Conservation (phyloP, 2,329 filamentous ascomycete species). For the Thielaviopsis punctulata region DNA sequence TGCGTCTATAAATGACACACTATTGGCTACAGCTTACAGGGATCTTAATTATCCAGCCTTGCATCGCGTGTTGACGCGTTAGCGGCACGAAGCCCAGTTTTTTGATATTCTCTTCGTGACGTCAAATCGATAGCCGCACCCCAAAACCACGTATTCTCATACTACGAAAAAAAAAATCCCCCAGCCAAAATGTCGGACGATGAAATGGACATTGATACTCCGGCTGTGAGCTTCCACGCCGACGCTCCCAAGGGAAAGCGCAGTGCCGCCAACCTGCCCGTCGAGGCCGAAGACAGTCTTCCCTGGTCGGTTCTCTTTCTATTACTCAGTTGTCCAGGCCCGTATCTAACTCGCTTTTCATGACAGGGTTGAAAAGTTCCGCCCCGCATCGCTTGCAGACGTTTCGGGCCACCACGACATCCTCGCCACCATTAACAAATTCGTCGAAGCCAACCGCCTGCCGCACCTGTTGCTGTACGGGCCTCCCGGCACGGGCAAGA, state of each 20-base stretch:
- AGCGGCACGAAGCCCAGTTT: not conserved
- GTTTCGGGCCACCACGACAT: constrained; percentile 97
- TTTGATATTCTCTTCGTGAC: not conserved
- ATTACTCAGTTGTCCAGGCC: not conserved
- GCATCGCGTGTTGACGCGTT: constrained; percentile 4
- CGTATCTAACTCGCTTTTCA: constrained; percentile 4
- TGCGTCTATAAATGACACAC: not conserved
- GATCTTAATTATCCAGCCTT: constrained; percentile 2
- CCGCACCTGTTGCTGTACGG: constrained; percentile 95
- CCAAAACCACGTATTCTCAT: too few relatives aligned
- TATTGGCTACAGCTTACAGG: not conserved
- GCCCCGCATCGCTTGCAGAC: constrained; percentile 73
- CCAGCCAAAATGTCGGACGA: constrained; percentile 39
- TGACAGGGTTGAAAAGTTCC: constrained; percentile 98
- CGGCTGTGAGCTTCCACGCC: constrained; percentile 48
- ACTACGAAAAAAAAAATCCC: not conserved
- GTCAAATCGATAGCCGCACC: not conserved
- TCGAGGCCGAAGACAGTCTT: constrained; percentile 83
- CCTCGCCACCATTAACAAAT: constrained; percentile 92
- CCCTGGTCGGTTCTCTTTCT: constrained; percentile 51
- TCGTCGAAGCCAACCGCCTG: constrained; percentile 82
- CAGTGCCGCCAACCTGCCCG: constrained; percentile 77
- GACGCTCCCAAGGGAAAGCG: constrained; percentile 76
- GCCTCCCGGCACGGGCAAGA: constrained; percentile 92
- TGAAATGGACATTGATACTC: constrained; percentile 43